Conservation (phyloP, 106 monocot species). For the Dactylorhiza incarnata region DNA sequence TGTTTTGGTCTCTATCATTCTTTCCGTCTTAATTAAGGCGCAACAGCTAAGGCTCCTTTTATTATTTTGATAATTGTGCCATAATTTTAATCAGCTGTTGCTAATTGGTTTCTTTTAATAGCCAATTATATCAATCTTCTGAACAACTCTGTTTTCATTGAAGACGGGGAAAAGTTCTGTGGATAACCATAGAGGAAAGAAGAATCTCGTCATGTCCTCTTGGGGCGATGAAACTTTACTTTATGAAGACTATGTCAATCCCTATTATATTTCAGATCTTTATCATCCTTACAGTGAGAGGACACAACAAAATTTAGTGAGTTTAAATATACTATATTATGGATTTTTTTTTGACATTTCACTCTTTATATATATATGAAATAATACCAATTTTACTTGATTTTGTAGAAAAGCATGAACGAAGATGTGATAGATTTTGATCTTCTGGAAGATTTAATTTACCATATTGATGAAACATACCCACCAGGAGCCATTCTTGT, state of each 20-base stretch:
- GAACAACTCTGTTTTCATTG: background rate
- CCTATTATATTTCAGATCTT: conserved; percentile 39
- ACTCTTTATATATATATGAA: conserved; percentile 5
- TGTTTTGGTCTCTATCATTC: background rate
- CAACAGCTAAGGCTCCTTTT: background rate
- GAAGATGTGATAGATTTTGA: conserved; percentile 97
- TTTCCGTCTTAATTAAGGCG: background rate
- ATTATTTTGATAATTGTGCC: background rate
- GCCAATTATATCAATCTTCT: background rate
- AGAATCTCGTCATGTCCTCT: conserved; percentile 72
- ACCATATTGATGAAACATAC: conserved; percentile 68
- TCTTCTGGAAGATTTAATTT: conserved; percentile 92
- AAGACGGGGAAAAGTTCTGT: conserved; percentile 38
- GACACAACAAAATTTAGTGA: conserved; percentile 74
- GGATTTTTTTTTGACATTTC: background rate
- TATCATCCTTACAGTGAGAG: conserved; percentile 69
- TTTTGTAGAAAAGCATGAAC: conserved; percentile 70
- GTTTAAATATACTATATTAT: conserved; percentile 4
- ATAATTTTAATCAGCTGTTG: background rate
- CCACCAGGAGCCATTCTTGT: conserved; percentile 88
- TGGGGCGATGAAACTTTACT: conserved; percentile 91
- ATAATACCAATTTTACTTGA: conserved; percentile 5
- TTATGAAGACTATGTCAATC: conserved; percentile 65
- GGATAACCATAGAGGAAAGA: conserved; percentile 79
- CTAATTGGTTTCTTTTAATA: background rate